These are phyloP conservation scores for Knufia fluminis DNA, from an alignment of 2,329 filamentous ascomycete species.

Conservation along the genomic window DNA sequence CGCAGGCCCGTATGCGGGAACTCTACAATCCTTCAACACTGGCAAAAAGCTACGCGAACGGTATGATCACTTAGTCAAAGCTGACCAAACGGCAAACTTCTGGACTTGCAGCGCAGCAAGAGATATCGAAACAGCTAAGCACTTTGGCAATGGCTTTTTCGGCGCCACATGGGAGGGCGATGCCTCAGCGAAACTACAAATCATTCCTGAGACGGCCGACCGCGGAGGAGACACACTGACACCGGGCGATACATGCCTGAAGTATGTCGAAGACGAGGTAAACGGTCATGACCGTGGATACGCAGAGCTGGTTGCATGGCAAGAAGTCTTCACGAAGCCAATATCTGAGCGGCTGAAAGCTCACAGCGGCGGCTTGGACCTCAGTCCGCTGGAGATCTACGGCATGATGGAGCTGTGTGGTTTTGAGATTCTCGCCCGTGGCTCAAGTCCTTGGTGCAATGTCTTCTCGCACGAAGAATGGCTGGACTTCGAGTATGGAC, in stretches of 20 bases:
- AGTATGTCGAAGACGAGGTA: conserved; percentile 29
- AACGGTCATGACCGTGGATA: conserved; percentile 44
- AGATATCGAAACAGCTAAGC: conserved; percentile 47
- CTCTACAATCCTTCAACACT: conserved; percentile 44
- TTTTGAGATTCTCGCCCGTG: conserved; percentile 48
- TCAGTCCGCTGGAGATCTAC: conserved; percentile 43
- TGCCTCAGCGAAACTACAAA: conserved; percentile 33
- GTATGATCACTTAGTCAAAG: conserved; percentile 40
- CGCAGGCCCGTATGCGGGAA: conserved; percentile 49
- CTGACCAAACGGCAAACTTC: conserved; percentile 27
- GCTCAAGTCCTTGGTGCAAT: conserved; percentile 47
- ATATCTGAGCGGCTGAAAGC: conserved; percentile 38
- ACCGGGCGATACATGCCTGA: conserved; percentile 40
- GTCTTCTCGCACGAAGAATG: conserved; percentile 48
- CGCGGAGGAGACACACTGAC: conserved; percentile 48
- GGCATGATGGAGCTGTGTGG: conserved; percentile 55
- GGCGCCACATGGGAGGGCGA: conserved; percentile 38
- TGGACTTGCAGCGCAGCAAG: conserved; percentile 48
- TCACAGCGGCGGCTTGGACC: conserved; percentile 35
- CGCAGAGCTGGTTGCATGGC: conserved; percentile 39
- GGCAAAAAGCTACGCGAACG: conserved; percentile 46
- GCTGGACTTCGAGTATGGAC: conserved; percentile 48
- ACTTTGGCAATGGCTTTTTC: conserved; percentile 49
- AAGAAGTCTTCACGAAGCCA: conserved; percentile 38
- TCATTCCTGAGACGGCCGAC: conserved; percentile 46